phyloP scores from a whole-genome alignment of 345 rosid species.

The Citrus inodora region DNA sequence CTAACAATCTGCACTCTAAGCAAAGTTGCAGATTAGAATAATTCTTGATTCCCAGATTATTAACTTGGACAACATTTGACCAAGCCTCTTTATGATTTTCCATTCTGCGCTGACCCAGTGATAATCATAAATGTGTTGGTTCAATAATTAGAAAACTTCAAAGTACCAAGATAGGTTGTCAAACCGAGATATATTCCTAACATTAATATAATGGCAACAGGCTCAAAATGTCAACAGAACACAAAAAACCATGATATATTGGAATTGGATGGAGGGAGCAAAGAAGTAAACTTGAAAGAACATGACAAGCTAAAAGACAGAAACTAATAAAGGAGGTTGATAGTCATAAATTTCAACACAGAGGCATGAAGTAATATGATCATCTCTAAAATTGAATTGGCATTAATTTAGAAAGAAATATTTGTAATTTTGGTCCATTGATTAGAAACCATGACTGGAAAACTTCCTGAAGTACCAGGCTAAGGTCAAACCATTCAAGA shows the following conservation, averaged over 20 bases:
- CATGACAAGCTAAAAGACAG: background rate
- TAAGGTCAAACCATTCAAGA: background rate
- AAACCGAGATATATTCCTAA: background rate
- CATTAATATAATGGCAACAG: background rate
- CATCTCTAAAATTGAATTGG: background rate
- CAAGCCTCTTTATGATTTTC: background rate
- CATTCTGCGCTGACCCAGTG: background rate
- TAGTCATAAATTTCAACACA: background rate
- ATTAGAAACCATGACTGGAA: background rate
- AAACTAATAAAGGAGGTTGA: background rate
- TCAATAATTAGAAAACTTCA: background rate
- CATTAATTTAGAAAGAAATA: background rate
- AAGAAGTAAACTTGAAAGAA: background rate
- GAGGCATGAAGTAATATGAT: background rate
- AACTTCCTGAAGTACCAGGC: background rate
- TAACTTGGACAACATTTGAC: background rate
- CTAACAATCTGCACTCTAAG: background rate
- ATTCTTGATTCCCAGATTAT: background rate
- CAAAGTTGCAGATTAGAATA: conserved; percentile 1
- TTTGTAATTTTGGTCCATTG: background rate
- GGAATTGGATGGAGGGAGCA: background rate
- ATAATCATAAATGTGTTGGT: background rate
- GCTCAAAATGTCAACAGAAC: background rate
- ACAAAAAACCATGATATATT: background rate
- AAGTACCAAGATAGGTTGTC: background rate